Evolutionary conservation across 176 grass and related monocot species (phyloP).

Genomic region (Aegilops bicornis): DNA sequence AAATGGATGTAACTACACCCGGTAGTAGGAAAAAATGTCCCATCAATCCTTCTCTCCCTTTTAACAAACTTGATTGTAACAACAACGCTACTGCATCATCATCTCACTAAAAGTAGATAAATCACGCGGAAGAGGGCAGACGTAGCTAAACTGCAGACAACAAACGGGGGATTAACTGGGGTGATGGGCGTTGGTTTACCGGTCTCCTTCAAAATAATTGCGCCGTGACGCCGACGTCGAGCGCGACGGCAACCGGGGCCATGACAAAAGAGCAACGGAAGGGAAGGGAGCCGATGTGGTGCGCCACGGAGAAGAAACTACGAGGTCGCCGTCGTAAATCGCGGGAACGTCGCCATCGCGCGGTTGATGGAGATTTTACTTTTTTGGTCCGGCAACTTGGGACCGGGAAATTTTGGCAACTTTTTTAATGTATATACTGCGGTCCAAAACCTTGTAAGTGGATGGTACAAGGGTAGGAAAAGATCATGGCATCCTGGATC

Average conservation of each 20-base stretch:
- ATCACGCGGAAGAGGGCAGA: neutral
- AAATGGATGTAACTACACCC: too few relatives aligned
- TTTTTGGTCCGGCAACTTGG: conserved; percentile 12
- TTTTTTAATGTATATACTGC: neutral
- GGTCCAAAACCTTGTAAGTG: neutral
- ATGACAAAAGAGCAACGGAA: neutral
- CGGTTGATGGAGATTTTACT: conserved; percentile 6
- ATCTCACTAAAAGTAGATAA: conserved; percentile 7
- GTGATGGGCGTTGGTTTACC: neutral
- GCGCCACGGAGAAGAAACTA: neutral
- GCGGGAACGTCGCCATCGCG: neutral
- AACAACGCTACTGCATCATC: neutral
- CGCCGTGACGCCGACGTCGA: conserved; percentile 13
- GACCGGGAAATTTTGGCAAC: neutral
- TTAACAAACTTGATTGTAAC: too few relatives aligned
- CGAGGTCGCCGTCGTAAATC: conserved; percentile 21
- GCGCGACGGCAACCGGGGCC: neutral
- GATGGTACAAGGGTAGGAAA: neutral
- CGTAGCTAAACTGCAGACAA: neutral
- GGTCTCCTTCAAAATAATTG: conserved; percentile 36
- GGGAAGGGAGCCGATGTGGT: neutral
- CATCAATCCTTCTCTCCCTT: too few relatives aligned
- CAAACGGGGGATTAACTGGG: neutral
- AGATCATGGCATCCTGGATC: neutral
- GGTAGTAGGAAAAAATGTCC: too few relatives aligned